Conservation (phyloP, 805 yeast genomes). For the Wickerhamiella alocasiicola region DNA sequence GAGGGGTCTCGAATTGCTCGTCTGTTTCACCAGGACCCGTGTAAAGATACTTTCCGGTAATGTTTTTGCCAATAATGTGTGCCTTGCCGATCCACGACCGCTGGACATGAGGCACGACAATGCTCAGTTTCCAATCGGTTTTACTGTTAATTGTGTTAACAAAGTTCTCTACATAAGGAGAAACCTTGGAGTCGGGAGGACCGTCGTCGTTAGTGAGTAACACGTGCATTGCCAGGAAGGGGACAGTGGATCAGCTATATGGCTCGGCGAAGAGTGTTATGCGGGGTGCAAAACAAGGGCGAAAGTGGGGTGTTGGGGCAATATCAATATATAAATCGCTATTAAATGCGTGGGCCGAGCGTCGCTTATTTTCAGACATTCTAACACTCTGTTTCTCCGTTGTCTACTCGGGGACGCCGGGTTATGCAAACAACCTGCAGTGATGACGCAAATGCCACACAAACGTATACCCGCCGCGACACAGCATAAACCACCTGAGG, state of each 20-base stretch:
- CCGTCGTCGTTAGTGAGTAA: constrained; percentile 87
- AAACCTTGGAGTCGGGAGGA: constrained; percentile 63
- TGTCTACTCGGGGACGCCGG: no score
- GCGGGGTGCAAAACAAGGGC: no score
- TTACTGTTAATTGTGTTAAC: constrained; percentile 50
- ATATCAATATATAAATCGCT: neutral
- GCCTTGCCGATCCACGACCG: constrained; percentile 98
- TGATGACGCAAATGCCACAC: no score
- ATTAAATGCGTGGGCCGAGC: no score
- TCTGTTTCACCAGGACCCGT: constrained; percentile 17
- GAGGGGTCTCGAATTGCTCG: constrained; percentile 23
- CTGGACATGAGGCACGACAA: constrained; percentile 71
- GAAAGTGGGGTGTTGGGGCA: no score
- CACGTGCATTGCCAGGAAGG: constrained; percentile 21
- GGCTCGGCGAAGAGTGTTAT: no score
- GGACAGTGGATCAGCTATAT: no score
- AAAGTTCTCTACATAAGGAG: constrained; percentile 76
- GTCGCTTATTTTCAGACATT: no score
- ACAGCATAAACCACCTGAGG: no score
- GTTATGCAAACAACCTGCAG: no score
- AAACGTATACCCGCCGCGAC: no score
- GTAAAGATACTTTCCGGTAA: constrained; percentile 35
- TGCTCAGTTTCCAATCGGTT: constrained; percentile 77
- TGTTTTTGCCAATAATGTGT: constrained; percentile 50
- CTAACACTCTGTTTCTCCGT: no score